Evolutionary conservation across 2,329 filamentous ascomycete species (phyloP).

Genomic region (Microdochium paspali): DNA sequence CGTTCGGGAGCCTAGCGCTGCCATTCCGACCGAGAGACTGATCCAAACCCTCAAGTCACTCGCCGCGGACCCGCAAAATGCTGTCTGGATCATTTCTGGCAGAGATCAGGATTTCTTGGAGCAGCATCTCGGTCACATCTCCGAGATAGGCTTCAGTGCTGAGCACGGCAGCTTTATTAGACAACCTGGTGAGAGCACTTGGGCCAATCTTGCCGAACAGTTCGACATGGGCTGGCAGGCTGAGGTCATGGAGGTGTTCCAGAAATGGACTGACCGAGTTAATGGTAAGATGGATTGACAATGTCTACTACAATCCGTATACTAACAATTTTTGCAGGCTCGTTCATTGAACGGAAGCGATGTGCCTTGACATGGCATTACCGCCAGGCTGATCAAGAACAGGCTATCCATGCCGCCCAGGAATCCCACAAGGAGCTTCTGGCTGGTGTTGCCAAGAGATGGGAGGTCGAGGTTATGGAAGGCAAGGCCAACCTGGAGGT

Average conservation of each 20-base stretch:
- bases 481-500: conserved; percentile 97
- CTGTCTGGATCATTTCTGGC: conserved; percentile 97
- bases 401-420: conserved; percentile 67
- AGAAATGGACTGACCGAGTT: conserved; percentile 79
- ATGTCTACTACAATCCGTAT: not conserved
- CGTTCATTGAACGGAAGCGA: conserved; percentile 89
- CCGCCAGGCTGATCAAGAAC: conserved; percentile 79
- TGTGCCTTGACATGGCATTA: conserved; percentile 98
- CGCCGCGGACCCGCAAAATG: conserved; percentile 70
- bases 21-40: conserved; percentile 77
- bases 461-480: conserved; percentile 92
- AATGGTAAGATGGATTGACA: too few relatives aligned
- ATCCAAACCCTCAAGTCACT: conserved; percentile 72
- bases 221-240: conserved; percentile 89
- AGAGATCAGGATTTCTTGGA: conserved; percentile 86
- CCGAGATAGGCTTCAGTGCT: conserved; percentile 82
- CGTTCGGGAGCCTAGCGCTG: conserved; percentile 81
- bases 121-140: conserved; percentile 86
- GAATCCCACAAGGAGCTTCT: conserved; percentile 79
- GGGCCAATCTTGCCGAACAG: conserved; percentile 82
- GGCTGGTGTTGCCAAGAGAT: conserved; percentile 63
- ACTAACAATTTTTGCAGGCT: conserved; percentile 40
- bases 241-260: conserved; percentile 76
- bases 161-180: conserved; percentile 96
- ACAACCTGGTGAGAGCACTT: conserved; percentile 63